Percentiles rank a stretch among this genome's conserved stretches.
Conservation (phyloP, 768 basidiomycete species). For the Rhodotorula paludigena region DNA sequence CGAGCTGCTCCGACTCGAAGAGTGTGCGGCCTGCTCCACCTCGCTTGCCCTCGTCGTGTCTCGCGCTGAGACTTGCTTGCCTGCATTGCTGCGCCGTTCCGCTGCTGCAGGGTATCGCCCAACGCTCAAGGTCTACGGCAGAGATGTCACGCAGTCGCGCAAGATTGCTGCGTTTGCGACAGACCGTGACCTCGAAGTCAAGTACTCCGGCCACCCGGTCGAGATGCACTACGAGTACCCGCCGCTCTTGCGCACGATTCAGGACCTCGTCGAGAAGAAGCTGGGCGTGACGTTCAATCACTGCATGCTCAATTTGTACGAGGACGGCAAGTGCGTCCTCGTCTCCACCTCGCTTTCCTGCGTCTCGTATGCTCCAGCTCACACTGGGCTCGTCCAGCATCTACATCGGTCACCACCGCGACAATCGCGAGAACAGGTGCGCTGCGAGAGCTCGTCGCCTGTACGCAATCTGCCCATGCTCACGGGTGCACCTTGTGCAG, state of each 20-base stretch:
- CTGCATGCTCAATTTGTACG: constrained; percentile 51
- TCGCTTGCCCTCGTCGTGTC: not conserved
- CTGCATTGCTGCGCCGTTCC: not conserved
- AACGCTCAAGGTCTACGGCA: constrained; percentile 51
- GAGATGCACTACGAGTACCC: constrained; percentile 49
- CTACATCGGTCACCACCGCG: constrained; percentile 41
- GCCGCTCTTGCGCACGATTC: constrained; percentile 45
- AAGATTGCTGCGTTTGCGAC: constrained; percentile 50
- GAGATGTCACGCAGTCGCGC: constrained; percentile 48
- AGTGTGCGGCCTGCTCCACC: constrained; percentile 43
- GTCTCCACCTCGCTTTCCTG: not conserved
- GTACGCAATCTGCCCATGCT: not conserved
- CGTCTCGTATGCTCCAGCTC: not conserved
- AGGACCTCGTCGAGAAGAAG: constrained; percentile 44
- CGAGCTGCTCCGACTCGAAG: constrained; percentile 45
- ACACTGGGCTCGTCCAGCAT: not conserved
- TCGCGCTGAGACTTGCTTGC: not conserved
- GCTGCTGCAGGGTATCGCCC: constrained; percentile 49
- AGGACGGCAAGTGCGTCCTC: constrained; percentile 46
- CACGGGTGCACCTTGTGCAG: constrained; percentile 1
- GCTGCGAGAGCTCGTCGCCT: not conserved
- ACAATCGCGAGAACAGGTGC: constrained; percentile 48
- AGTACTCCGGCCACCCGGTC: constrained; percentile 49
- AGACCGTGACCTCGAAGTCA: constrained; percentile 44
- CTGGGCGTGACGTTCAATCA: constrained; percentile 50